Evolutionary conservation across 1,284 basidiomycete species (phyloP), one percentile per base, ranked within the genome.

Genomic region (Boletus semigastroideus): DNA sequence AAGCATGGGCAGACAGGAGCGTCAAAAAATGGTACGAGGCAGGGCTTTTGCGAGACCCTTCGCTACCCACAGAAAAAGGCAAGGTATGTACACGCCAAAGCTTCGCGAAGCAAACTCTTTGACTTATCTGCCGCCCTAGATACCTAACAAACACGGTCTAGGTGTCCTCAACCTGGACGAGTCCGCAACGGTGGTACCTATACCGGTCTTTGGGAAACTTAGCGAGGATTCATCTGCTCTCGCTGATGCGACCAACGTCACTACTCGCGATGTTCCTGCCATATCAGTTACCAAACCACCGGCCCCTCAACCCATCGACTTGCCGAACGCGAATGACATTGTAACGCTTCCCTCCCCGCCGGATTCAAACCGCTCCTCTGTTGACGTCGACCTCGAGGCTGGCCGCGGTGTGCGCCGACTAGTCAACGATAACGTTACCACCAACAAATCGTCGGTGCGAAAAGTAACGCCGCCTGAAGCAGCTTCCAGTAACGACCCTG

Each of bases 1-100:
- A 96, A 69, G 93, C 92, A 19, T 91, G 87, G 86, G 94, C 91
- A 50, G 93, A 95, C 72, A 79, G 80, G 59, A 93, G 91, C 69
- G 76, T 92, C 46, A 80, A 86, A 65, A 84, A 84, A 65, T 96
- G 93, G 93, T 82, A 87, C 54, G 84, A 88, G 61, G 76, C 84
- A 28, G 92, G 92, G 5, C 69, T 92, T 30, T 76, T 91, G 25
- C 72, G 82, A 44, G 78, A 79, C 48, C 58, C 63, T 53, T 63
- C 68, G 17, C 40, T 73, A 4, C 59, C 73, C 19, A 64, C 69
- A 31, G 74, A 76, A 53, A 80, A 78, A 65, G 74, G 70, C 67
- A 79, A 81, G 77, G 83, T 81, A 61, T 77, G 83, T 81, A 61
- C 52, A 68, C 37, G n/a, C 53, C 56, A 31, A 45, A 39, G 48